Base-by-base conservation (phyloP, 495 filamentous ascomycete genomes). In the Acidomyces sp. region DNA sequence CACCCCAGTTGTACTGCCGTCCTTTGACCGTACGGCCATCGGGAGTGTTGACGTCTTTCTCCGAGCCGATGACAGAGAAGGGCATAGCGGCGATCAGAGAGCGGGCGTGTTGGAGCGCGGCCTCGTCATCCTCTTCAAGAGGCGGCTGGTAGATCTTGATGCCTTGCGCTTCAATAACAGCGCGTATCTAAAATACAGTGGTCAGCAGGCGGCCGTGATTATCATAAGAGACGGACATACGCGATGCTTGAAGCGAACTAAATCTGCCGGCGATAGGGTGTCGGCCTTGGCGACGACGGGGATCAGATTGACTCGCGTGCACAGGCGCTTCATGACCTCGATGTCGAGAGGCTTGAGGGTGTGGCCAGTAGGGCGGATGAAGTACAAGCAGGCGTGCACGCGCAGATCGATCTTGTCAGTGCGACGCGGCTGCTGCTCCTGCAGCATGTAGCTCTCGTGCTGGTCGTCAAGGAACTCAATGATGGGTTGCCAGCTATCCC, bases 391-490 rank as follows among this genome's bases (percentile, higher is more conserved):
- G 35, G 92, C 84, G 59, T 97, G 90, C 29, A 97, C 90, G 67
- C 90, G 86, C 62, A 97, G 83, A 59, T 97, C 90, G 54, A 97
- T 96, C 75, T 96, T 97, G 66, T 96, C 90, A 45, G 78, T 78
- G 52, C 90, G 84, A 64, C 85, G 84, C 48, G 90, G 90, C 65
- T 97, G 90, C 67, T 97, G 90, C 75, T 97, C 90, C 72, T 97
- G 90, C 58, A 97, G 72, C 90, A 97, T 97, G 61, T 97, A 97
- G 11, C 90, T 96, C 70, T 97, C 90, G 65, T 97, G 90, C 72
- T 97, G 90, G 66, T 97, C 90, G 64, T 97, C 90, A 54, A 97
- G 67, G 71, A 97, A 97, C 66, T 97, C 90, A 64, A 97, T 95
- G 59, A 97, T 96, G 48, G 90, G 90, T 72, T 93, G 87, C 90